phyloP scores from a whole-genome alignment of 2,329 filamentous ascomycete species.

The Lizonia empirigonia region DNA sequence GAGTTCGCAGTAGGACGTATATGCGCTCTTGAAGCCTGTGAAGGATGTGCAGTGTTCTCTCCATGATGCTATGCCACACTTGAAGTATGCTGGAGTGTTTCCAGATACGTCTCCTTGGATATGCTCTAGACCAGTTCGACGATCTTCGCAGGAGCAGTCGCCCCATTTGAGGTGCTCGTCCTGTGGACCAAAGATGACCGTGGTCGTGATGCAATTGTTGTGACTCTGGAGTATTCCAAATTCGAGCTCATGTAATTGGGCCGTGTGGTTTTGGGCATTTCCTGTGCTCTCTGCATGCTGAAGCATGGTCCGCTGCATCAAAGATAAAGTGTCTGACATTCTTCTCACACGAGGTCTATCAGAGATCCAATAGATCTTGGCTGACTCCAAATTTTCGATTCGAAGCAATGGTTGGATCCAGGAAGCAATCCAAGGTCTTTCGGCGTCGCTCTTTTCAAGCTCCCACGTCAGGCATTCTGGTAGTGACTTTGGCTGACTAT shows the following conservation, averaged over 20 bases:
- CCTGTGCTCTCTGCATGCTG: background rate
- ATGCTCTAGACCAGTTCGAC: background rate
- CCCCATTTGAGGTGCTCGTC: background rate
- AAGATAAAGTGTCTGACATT: slow-evolving; percentile 20
- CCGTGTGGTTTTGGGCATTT: background rate
- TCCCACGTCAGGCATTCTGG: slow-evolving; percentile 22
- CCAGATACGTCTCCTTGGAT: background rate
- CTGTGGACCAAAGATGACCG: background rate
- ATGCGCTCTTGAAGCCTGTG: slow-evolving; percentile 8
- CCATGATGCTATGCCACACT: slow-evolving; percentile 8
- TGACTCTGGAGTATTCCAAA: slow-evolving; percentile 2
- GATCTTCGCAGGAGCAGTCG: slow-evolving; percentile 6
- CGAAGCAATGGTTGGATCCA: slow-evolving; percentile 29
- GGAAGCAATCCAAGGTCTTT: slow-evolving; percentile 17
- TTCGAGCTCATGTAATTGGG: background rate
- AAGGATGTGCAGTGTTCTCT: slow-evolving; percentile 7
- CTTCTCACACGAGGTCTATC: slow-evolving; percentile 19
- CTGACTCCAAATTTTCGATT: slow-evolving; percentile 18
- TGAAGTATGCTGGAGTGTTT: background rate
- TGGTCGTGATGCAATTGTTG: background rate
- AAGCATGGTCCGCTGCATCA: slow-evolving; percentile 25
- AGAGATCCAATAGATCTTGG: slow-evolving; percentile 26
- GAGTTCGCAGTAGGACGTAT: slow-evolving; percentile 11
- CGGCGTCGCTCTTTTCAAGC: slow-evolving; percentile 6
- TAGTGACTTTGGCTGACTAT: slow-evolving; percentile 9